Percentiles rank a stretch among this genome's conserved stretches.
phyloP scores from a whole-genome alignment of 441 rosid species.

The Aquilaria agallochum region DNA sequence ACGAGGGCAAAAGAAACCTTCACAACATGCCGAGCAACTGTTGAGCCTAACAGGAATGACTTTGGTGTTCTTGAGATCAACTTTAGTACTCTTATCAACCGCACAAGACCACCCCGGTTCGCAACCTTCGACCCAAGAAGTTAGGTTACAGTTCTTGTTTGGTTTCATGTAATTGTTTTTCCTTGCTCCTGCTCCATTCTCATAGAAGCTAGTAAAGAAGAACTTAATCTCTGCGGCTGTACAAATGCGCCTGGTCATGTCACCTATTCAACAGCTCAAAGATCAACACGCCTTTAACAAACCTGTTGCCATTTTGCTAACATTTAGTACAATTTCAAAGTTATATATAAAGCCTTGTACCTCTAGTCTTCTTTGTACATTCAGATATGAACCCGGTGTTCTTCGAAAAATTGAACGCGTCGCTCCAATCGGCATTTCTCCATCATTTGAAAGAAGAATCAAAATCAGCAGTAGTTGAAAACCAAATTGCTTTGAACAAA shows the following conservation, averaged over 20 bases:
- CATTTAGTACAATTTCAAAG: too few relatives aligned
- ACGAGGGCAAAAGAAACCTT: slow-evolving; percentile 96
- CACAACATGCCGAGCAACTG: slow-evolving; percentile 66
- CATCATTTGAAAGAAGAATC: slow-evolving; percentile 12
- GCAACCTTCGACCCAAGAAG: slow-evolving; percentile 85
- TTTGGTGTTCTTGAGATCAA: slow-evolving; percentile 51
- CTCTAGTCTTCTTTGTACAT: slow-evolving; percentile 59
- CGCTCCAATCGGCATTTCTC: slow-evolving; percentile 82
- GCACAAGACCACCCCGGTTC: slow-evolving; percentile 98
- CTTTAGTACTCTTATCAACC: slow-evolving; percentile 31
- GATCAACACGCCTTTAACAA: slow-evolving; percentile 2
- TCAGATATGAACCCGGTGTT: slow-evolving; percentile 51
- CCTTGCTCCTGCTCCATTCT: slow-evolving; percentile 24
- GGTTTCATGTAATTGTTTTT: slow-evolving; percentile 56
- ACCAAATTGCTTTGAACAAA: too few relatives aligned
- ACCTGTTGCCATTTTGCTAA: not conserved
- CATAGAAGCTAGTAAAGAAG: slow-evolving; percentile 58
- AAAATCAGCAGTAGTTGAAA: not conserved
- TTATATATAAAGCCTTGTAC: slow-evolving; percentile 19
- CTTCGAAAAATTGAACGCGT: slow-evolving; percentile 77
- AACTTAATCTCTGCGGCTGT: slow-evolving; percentile 89
- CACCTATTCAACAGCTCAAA: slow-evolving; percentile 44
- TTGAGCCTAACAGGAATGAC: slow-evolving; percentile 51
- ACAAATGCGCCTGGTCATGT: slow-evolving; percentile 63
- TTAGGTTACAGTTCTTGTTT: slow-evolving; percentile 84